A percentile compares a stretch with the other conserved stretches of the same genome.
These are phyloP conservation scores for Pythium insidiosum DNA, from an alignment of 352 stramenopile species.

Conservation along the genomic window DNA sequence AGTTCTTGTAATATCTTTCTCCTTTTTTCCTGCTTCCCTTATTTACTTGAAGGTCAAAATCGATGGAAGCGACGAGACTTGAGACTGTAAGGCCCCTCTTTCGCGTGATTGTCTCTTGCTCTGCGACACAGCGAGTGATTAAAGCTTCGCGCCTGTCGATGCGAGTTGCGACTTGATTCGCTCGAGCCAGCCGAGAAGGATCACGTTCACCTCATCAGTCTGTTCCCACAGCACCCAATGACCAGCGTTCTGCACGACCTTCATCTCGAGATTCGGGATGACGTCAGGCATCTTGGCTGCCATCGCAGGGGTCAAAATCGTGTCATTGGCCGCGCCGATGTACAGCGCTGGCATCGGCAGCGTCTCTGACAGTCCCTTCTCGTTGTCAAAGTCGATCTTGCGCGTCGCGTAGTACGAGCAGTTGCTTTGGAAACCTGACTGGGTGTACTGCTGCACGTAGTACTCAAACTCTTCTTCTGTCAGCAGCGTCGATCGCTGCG, in stretches of 20 bases:
- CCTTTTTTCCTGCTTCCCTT: no score
- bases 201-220: conserved; percentile 28
- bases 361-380: conserved; percentile 17
- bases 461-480: conserved; percentile 47
- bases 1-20: no score
- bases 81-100: no score
- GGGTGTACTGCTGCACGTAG: conserved; percentile 47
- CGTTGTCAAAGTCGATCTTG: conserved; percentile 50
- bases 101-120: no score
- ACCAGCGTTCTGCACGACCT: conserved; percentile 38
- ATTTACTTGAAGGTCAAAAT: no score
- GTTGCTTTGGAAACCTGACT: conserved; percentile 44
- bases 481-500: conserved; percentile 30
- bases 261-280: conserved; percentile 40
- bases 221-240: conserved; percentile 65
- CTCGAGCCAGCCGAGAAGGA: conserved; percentile 29
- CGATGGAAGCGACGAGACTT: no score
- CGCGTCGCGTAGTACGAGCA: conserved; percentile 53
- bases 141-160: not conserved
- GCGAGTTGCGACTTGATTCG: conserved; percentile 14
- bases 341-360: conserved; percentile 51
- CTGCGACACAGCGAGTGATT: no score
- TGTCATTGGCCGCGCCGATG: conserved; percentile 47
- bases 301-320: conserved; percentile 46
- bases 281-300: conserved; percentile 43